Base-by-base conservation (phyloP, 1,284 basidiomycete genomes). In the Pulveroboletus sp. region DNA sequence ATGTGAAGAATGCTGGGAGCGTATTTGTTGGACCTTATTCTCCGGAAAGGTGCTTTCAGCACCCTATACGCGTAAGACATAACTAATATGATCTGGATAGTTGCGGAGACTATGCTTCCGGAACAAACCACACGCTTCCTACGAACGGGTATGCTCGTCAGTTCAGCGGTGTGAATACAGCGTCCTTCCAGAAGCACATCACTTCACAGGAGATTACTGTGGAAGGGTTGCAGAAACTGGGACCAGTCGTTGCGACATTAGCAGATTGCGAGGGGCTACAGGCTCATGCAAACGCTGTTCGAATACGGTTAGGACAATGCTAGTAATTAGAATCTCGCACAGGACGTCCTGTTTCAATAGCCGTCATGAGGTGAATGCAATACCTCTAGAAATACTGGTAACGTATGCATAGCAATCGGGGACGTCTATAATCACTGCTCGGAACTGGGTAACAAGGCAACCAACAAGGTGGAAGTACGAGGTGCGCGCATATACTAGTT, bases 141-240 rank as follows among this genome's bases (percentile, higher is more conserved):
- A 96, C 92, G 6, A 95, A 94, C 66, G 95, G 95, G 21, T 98
- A 95, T 69, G 97, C 97, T 16, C 88, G 94, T 54, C 95, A 98
- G 71, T 99, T 97, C 78, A 95, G 93, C 62, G 97, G 97, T 17
- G 97, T 99, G 64, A 98, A 97, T 75, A 98, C 96, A 0, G 79
- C 86, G 21, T 95, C 95, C 2, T 99, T 99, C 87, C 95, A 98
- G 74, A 99, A 99, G 75, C 91, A 98, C 74, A 98, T 99, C 68
- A 99, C 97, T 8, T 92, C 91, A 10, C 97, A 99, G 72, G 89
- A 95, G 67, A 82, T 99, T 32, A 92, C 93, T 6, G 73, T 78
- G 16, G 84, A 84, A 19, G 97, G 97, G 8, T 77, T 99, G 52
- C 77, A 78, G 62, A 78, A 71, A 4, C 80, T 99, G 24, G 97